Evolutionary conservation across 148 eudicot genomes (phyloP).

Genomic region (Cornus controversa): DNA sequence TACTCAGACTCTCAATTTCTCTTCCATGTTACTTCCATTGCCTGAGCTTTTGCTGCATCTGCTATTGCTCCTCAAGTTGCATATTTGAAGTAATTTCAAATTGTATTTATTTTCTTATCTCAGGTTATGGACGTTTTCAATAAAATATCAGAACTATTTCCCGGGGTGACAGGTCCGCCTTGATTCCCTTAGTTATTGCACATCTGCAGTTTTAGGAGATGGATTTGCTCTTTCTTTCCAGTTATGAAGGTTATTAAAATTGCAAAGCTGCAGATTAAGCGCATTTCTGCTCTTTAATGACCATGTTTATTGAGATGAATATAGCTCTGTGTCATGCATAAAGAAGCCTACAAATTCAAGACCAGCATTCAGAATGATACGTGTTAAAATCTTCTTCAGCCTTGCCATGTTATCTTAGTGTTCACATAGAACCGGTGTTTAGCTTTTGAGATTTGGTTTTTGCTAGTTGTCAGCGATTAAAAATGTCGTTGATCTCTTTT

Average conservation of each 20-base stretch:
- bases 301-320: background rate
- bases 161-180: conserved; percentile 61
- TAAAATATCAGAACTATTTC: conserved; percentile 89
- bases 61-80: background rate
- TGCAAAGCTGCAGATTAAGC: conserved; percentile 8
- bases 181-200: conserved; percentile 14
- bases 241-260: background rate
- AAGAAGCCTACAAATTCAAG: background rate
- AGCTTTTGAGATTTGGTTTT: background rate
- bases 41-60: background rate
- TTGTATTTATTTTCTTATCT: background rate
- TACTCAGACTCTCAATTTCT: too few species aligned
- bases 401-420: background rate
- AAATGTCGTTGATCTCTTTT: background rate
- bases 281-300: background rate
- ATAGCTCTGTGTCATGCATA: background rate
- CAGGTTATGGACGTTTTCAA: conserved; percentile 96
- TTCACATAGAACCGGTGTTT: background rate
- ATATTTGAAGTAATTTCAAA: background rate
- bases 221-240: conserved; percentile 2
- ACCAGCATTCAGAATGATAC: background rate
- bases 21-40: background rate
- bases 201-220: conserved; percentile 2
- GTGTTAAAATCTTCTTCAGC: background rate
- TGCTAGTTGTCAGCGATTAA: background rate